A percentile compares a stretch with the other conserved stretches of the same genome.
These are phyloP conservation scores for Astrocystis sublimbata DNA, from an alignment of 495 filamentous ascomycete genomes.

Conservation along the genomic window DNA sequence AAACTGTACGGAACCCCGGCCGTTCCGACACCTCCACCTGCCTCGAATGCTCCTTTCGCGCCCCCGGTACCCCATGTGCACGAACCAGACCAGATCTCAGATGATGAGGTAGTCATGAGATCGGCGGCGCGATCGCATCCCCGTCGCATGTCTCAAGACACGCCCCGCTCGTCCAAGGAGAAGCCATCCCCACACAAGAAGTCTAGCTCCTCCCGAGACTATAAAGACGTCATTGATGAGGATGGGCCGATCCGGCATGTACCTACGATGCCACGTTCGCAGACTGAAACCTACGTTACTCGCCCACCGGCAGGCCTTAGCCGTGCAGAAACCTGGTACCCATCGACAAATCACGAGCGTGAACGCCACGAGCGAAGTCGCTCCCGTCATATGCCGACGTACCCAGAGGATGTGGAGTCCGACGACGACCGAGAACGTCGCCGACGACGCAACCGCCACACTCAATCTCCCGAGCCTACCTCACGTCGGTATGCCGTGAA, in stretches of 20 bases:
- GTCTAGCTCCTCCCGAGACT: slow-evolving; percentile 24
- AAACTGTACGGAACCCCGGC: slow-evolving; percentile 35
- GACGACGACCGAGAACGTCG: slow-evolving; percentile 30
- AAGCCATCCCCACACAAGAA: slow-evolving; percentile 34
- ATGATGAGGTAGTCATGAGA: slow-evolving; percentile 31
- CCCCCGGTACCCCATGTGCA: slow-evolving; percentile 25
- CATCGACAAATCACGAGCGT: slow-evolving; percentile 18
- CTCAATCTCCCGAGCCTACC: slow-evolving; percentile 29
- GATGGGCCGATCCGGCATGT: slow-evolving; percentile 25
- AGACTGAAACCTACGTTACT: slow-evolving; percentile 31
- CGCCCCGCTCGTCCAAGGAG: slow-evolving; percentile 38
- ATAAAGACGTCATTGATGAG: slow-evolving; percentile 30
- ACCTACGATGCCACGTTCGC: slow-evolving; percentile 36
- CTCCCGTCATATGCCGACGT: slow-evolving; percentile 22
- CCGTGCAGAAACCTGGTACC: slow-evolving; percentile 26
- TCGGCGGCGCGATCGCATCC: slow-evolving; percentile 32
- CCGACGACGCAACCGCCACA: slow-evolving; percentile 26
- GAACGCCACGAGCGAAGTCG: slow-evolving; percentile 30
- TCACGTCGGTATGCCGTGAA: slow-evolving; percentile 24
- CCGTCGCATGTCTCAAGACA: slow-evolving; percentile 46
- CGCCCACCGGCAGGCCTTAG: slow-evolving; percentile 21
- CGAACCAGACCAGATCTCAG: slow-evolving; percentile 20
- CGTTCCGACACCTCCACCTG: slow-evolving; percentile 36
- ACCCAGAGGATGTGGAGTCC: slow-evolving; percentile 26
- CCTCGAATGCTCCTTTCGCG: slow-evolving; percentile 22